Percentiles rank a stretch among this genome's conserved stretches.
These are phyloP conservation scores for Purpureocillium lavendulum DNA, from an alignment of 2,329 filamentous ascomycete genomes.

Conservation along the genomic window DNA sequence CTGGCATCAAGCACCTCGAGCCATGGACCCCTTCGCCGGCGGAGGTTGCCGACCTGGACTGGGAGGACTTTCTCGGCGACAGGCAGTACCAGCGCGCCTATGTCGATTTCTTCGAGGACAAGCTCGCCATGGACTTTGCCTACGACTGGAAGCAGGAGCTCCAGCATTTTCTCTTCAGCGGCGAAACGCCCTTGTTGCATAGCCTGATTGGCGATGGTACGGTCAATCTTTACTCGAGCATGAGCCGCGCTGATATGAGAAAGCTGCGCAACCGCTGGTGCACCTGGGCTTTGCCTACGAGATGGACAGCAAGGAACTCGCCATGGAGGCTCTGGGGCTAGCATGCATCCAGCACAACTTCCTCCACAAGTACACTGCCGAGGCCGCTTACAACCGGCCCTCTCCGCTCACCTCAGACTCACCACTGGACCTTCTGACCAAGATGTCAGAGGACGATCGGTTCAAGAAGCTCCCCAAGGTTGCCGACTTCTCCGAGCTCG, in stretches of 20 bases:
- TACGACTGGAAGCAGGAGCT: conserved; percentile 83
- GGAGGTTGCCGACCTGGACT: conserved; percentile 77
- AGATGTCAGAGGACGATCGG: conserved; percentile 58
- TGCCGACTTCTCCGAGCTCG: conserved; percentile 54
- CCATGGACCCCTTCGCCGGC: conserved; percentile 77
- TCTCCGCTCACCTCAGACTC: conserved; percentile 52
- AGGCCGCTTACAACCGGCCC: conserved; percentile 60
- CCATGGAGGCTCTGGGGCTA: conserved; percentile 78
- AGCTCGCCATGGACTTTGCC: conserved; percentile 60
- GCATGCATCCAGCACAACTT: conserved; percentile 50
- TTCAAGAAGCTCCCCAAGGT: conserved; percentile 59
- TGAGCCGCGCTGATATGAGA: conserved; percentile 9
- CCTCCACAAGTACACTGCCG: conserved; percentile 61
- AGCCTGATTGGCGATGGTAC: conserved; percentile 69
- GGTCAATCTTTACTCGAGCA: too few species aligned
- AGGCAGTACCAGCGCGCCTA: conserved; percentile 79
- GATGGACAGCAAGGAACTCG: conserved; percentile 74
- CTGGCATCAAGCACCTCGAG: conserved; percentile 62
- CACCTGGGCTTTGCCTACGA: conserved; percentile 94
- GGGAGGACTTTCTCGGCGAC: conserved; percentile 76
- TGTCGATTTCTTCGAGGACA: conserved; percentile 93
- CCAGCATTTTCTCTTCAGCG: conserved; percentile 65
- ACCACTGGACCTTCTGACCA: conserved; percentile 62
- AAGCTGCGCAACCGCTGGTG: conserved; percentile 86
- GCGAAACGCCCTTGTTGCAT: conserved; percentile 71